Base-by-base conservation (phyloP, 2,329 filamentous ascomycete genomes). In the Apiospora aurea region DNA sequence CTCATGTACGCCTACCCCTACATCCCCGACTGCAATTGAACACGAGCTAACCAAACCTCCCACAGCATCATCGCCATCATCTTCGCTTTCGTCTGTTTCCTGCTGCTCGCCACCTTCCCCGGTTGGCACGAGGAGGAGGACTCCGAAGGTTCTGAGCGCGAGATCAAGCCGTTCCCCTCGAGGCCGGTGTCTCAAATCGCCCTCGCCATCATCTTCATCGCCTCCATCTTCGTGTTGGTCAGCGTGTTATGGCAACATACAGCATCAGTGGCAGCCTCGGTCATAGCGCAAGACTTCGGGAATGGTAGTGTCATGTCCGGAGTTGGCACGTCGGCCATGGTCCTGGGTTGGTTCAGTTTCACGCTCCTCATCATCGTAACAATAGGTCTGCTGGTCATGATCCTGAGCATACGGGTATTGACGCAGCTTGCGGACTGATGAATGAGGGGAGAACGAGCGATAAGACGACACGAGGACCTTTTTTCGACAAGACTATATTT, bases 291-390 rank as follows among this genome's bases (percentile, higher is more conserved):
- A 21, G 78, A 83, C 44, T 81, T 85, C 61, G 80, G 81, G 29
- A 79, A 82, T 47, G 82, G 82, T 3, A 79, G 78, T 24, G 79
- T 84, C 29, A 57, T 74, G 43, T 82, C 81, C 0, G 79, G 83
- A 1, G 75, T 77, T 2, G 79, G 81, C 0, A 95, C 94, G 68
- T 94, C 92, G 51, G 96, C 96, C 71, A 98, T 99, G 94, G 94
- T 98, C 24, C 87, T 99, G 79, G 96, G 96, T 72, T 99, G 96
- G 96, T 98, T 99, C 83, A 94, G 94, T 57, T 98, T 99, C 80
- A 93, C 94, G 29, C 83, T 98, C 70, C 87, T 99, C 75, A 97
- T 99, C 78, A 92, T 98, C 74, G 96, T 98, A 70, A 98, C 96
- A 68, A 96, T 98, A 79, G 96, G 96, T 71, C 83, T 98, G 82